Evolutionary conservation across 2,329 filamentous ascomycete genomes (phyloP), one percentile per base, ranked within the genome.

Genomic region (Claviceps cyperi): DNA sequence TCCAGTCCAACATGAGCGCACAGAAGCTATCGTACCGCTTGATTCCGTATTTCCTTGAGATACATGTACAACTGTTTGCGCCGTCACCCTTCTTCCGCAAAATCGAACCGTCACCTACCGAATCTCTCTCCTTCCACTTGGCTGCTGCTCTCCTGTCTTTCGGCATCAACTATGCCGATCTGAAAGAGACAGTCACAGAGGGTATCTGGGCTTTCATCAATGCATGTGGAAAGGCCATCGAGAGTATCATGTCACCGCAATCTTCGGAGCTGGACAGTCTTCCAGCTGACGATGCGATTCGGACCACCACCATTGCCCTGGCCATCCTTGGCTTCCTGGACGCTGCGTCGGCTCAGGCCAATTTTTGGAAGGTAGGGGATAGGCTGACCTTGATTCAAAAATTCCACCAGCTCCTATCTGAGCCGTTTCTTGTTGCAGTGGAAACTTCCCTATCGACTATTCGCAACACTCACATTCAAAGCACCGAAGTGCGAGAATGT

Each of bases 381-480:
- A 80, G 89, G 49, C 67, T 94, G 28, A 74, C 76, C 3, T 67
- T 97, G 45, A 77, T 96, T 15, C 77, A 84, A 53, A 76, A 80
- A 46, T 68, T 95, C 36, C 81, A 81, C 49, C 72, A 75, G 35
- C 75, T 95, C 17, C 71, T 98, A 13, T 91, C 88, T 0, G 90
- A 95, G 59, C 74, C 80, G 6, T 95, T 94, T 62, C 75, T 96
- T 56, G 79, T 94, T 13, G 82, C 86, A 2, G 78, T 97, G 38
- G 92, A 97, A 67, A 88, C 87, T 0, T 86, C 89, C 8, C 83
- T 95, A 51, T 96, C 91, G 8, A 89, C 86, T 8, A 85, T 97
- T 55, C 84, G 91, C 50, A 94, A 94, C 65, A 77, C 83, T 2
- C 81, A 80, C 56, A 76, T 76, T 28, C 70, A 80, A 22, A 81